phyloP scores from a whole-genome alignment of 306 rosid species.

The Leucaena leucocephala region DNA sequence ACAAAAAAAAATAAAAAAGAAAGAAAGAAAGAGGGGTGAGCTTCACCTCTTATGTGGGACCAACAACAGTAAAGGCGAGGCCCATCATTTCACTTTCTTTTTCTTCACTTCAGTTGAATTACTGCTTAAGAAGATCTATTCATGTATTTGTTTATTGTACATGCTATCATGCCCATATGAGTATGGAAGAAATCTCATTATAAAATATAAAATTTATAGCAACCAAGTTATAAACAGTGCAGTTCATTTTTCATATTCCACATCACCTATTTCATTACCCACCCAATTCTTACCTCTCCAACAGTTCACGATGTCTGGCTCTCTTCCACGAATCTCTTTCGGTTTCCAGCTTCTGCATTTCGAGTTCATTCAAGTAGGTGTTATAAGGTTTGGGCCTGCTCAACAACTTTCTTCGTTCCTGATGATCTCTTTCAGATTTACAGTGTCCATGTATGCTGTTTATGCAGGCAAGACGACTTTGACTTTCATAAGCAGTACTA shows the following conservation, averaged over 20 bases:
- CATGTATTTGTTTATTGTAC: background rate
- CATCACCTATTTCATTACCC: background rate
- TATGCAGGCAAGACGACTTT: constrained; percentile 34
- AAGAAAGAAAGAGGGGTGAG: background rate
- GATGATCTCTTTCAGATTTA: constrained; percentile 8
- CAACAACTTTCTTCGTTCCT: constrained; percentile 23
- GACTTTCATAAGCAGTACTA: constrained; percentile 45
- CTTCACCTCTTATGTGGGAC: background rate
- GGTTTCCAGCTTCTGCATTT: constrained; percentile 54
- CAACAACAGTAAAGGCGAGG: background rate
- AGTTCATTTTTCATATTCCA: background rate
- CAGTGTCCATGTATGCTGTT: constrained; percentile 30
- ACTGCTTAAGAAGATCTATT: background rate
- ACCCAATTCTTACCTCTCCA: constrained; percentile 48
- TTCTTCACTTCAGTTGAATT: background rate
- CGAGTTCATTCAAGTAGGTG: constrained; percentile 51
- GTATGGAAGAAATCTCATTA: background rate
- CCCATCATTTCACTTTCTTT: background rate
- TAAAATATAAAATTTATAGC: background rate
- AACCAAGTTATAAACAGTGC: background rate
- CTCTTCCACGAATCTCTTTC: constrained; percentile 53
- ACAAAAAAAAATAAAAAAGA: too few species aligned
- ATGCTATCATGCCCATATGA: background rate
- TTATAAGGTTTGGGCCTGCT: constrained; percentile 45
- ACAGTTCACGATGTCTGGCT: constrained; percentile 50